Evolutionary conservation across 2,329 filamentous ascomycete genomes (phyloP).

Genomic region (Pseudocercospora macadamiae): DNA sequence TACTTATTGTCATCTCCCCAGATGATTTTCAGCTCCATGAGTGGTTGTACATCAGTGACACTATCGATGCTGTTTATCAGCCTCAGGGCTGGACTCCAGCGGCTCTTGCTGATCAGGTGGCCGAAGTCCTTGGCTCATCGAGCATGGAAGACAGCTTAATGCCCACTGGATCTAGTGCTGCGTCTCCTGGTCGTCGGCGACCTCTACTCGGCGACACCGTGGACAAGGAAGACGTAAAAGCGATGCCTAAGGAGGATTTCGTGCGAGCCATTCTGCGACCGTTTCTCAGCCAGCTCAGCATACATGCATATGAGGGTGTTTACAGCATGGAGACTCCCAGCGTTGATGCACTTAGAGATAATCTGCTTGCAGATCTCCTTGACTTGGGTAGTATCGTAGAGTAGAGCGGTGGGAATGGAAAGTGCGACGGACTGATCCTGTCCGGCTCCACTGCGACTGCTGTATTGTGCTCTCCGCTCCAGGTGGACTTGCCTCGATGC

Average conservation of each 20-base stretch:
- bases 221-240: conserved; percentile 59
- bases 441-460: no score
- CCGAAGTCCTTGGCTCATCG: conserved; percentile 66
- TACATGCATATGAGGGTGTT: conserved; percentile 88
- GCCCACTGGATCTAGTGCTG: background rate
- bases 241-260: conserved; percentile 62
- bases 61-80: conserved; percentile 91
- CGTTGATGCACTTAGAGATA: conserved; percentile 58
- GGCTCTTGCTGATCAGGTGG: conserved; percentile 81
- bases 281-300: conserved; percentile 90
- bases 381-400: conserved; percentile 55
- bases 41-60: conserved; percentile 97
- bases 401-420: conserved; percentile 11
- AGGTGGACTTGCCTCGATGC: no score
- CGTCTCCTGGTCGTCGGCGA: conserved; percentile 28
- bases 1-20: conserved; percentile 80
- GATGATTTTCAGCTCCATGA: conserved; percentile 98
- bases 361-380: conserved; percentile 37
- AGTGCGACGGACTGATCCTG: background rate
- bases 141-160: conserved; percentile 35
- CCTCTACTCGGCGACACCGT: conserved; percentile 52
- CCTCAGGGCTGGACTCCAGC: conserved; percentile 69
- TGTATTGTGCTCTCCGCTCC: no score
- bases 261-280: conserved; percentile 78
- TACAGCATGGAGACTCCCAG: conserved; percentile 81